These are phyloP conservation scores for Athelia psychrophila DNA, from an alignment of 1,284 basidiomycete species.

Conservation along the genomic window DNA sequence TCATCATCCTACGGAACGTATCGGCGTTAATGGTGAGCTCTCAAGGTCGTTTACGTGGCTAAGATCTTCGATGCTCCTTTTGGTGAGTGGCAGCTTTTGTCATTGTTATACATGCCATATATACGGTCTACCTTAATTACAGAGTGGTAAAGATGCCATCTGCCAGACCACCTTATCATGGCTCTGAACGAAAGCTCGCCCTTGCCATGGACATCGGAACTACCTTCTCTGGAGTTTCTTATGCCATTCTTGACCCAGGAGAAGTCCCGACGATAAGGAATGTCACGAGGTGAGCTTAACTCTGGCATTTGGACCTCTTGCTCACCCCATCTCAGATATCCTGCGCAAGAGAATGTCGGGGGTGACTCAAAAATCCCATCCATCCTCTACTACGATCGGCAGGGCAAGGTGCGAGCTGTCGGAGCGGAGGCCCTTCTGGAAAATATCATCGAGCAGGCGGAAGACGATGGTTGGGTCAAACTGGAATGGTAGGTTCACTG, in stretches of 20 bases:
- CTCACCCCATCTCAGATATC: conserved; percentile 22
- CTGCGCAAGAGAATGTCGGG: conserved; percentile 26
- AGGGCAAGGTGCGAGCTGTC: conserved; percentile 24
- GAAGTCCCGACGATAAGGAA: conserved; percentile 12
- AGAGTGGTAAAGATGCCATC: no score
- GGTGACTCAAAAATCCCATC: conserved; percentile 34
- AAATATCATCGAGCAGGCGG: conserved; percentile 20
- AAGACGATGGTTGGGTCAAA: conserved; percentile 25
- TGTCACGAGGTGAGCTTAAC: conserved; percentile 9
- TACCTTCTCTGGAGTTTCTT: conserved; percentile 15
- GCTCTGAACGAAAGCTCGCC: conserved; percentile 10
- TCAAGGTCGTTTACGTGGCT: no score
- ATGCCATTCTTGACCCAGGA: conserved; percentile 16
- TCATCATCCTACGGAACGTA: no score
- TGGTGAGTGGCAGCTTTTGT: no score
- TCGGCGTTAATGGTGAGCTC: no score
- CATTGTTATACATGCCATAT: no score
- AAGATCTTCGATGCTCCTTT: no score
- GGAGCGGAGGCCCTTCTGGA: conserved; percentile 30
- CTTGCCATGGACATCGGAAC: conserved; percentile 17
- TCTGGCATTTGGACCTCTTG: neutral
- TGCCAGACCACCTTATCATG: conserved; percentile 9
- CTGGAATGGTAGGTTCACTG: conserved; percentile 25
- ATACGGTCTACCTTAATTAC: no score
- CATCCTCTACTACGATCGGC: conserved; percentile 29